Evolutionary conservation across 495 filamentous ascomycete species (phyloP).

Genomic region (Tuber brumale): DNA sequence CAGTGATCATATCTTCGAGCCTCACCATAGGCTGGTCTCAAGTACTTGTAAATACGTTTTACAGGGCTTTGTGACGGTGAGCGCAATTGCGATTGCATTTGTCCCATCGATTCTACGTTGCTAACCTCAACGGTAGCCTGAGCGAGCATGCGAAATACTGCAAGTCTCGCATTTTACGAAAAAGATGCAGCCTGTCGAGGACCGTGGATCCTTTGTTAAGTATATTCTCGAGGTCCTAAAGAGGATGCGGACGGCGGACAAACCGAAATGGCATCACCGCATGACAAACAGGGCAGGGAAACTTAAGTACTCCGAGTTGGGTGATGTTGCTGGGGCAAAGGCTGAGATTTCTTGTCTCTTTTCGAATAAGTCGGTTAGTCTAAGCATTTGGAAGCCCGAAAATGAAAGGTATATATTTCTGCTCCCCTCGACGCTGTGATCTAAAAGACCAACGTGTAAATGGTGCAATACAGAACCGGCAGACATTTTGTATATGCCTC

Average conservation of each 20-base stretch:
- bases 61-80: constrained; percentile 8
- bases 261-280: constrained; percentile 94
- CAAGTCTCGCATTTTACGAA: constrained; percentile 41
- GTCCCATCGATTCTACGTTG: not conserved
- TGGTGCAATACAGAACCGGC: constrained; percentile 47
- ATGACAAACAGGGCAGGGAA: constrained; percentile 74
- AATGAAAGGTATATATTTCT: constrained; percentile 57
- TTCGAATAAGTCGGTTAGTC: constrained; percentile 33
- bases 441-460: not conserved
- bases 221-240: constrained; percentile 68
- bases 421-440: not conserved
- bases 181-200: constrained; percentile 44
- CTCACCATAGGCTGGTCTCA: constrained; percentile 91
- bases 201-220: constrained; percentile 61
- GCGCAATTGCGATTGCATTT: not conserved
- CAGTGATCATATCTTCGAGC: constrained; percentile 81
- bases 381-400: constrained; percentile 82
- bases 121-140: constrained; percentile 27
- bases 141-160: constrained; percentile 53
- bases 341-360: constrained; percentile 38
- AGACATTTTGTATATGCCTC: constrained; percentile 91
- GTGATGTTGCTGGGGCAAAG: constrained; percentile 31
- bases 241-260: constrained; percentile 74
- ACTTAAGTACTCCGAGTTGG: constrained; percentile 57
- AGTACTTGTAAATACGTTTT: constrained; percentile 61